Conservation (phyloP, 306 rosid genomes). For the Arachis hypogaea region DNA sequence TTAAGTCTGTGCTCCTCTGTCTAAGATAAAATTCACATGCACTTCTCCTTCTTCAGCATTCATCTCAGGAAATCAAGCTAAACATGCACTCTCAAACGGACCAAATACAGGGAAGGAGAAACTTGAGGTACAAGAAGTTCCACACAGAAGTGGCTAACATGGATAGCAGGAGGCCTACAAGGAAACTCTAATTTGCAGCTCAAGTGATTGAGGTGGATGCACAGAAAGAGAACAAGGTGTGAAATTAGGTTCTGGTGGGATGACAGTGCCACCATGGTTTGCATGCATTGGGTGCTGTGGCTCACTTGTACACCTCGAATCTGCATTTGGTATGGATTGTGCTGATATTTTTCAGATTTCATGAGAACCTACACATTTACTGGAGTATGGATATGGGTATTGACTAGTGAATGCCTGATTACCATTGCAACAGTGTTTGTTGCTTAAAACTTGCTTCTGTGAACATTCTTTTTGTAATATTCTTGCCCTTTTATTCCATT, state of each 20-base stretch:
- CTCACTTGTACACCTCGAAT: constrained; percentile 55
- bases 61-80: constrained; percentile 43
- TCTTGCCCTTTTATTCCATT: constrained; percentile 26
- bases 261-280: constrained; percentile 75
- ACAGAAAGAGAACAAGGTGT: constrained; percentile 65
- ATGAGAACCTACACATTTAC: constrained; percentile 34
- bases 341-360: constrained; percentile 42
- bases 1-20: constrained; percentile 56
- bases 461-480: background rate
- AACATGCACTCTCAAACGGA: constrained; percentile 43
- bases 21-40: constrained; percentile 45
- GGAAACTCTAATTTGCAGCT: constrained; percentile 78
- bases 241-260: constrained; percentile 58
- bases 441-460: background rate
- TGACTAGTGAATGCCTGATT: constrained; percentile 18
- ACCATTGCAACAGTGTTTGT: background rate
- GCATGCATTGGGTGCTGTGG: constrained; percentile 66
- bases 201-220: constrained; percentile 76
- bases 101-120: constrained; percentile 57
- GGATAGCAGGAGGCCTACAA: constrained; percentile 95
- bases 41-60: constrained; percentile 36
- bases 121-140: constrained; percentile 66
- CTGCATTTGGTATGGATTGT: constrained; percentile 37
- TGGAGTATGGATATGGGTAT: constrained; percentile 45
- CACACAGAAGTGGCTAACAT: constrained; percentile 56